These are phyloP conservation scores for Cladochytrium tenue DNA, from an alignment of 371 early-diverging fungal species.

Conservation along the genomic window DNA sequence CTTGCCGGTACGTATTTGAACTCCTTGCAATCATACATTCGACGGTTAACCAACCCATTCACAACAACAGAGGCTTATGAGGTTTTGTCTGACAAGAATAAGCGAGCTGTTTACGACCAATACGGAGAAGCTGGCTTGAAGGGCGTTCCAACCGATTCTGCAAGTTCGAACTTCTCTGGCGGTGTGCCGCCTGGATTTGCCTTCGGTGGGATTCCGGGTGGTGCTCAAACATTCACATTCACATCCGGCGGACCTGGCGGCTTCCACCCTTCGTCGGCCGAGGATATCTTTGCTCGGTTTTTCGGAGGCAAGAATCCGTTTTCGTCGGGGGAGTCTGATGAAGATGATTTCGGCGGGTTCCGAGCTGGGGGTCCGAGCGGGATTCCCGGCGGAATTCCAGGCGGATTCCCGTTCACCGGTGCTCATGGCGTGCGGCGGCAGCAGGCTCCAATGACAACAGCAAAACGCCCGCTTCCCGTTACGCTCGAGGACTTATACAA, in stretches of 20 bases:
- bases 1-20: slow-evolving; percentile 54
- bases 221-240: slow-evolving; percentile 32
- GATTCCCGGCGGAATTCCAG: slow-evolving; percentile 38
- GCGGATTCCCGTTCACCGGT: slow-evolving; percentile 45
- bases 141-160: slow-evolving; percentile 39
- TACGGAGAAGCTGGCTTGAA: slow-evolving; percentile 93
- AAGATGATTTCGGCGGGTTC: slow-evolving; percentile 23
- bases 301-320: slow-evolving; percentile 66
- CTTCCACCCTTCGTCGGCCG: slow-evolving; percentile 74
- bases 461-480: slow-evolving; percentile 72
- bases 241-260: slow-evolving; percentile 27
- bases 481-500: slow-evolving; percentile 92
- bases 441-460: slow-evolving; percentile 41
- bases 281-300: slow-evolving; percentile 88
- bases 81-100: slow-evolving; percentile 85
- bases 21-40: slow-evolving; percentile 69
- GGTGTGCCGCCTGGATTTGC: slow-evolving; percentile 13
- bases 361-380: too few species aligned
- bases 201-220: slow-evolving; percentile 50
- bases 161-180: not conserved
- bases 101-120: slow-evolving; percentile 84
- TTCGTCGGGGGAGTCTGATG: slow-evolving; percentile 51
- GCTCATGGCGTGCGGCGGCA: slow-evolving; percentile 7
- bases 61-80: slow-evolving; percentile 77
- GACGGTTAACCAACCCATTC: slow-evolving; percentile 70